Conservation (phyloP, 2,329 filamentous ascomycete species). For the Fusarium sp. region DNA sequence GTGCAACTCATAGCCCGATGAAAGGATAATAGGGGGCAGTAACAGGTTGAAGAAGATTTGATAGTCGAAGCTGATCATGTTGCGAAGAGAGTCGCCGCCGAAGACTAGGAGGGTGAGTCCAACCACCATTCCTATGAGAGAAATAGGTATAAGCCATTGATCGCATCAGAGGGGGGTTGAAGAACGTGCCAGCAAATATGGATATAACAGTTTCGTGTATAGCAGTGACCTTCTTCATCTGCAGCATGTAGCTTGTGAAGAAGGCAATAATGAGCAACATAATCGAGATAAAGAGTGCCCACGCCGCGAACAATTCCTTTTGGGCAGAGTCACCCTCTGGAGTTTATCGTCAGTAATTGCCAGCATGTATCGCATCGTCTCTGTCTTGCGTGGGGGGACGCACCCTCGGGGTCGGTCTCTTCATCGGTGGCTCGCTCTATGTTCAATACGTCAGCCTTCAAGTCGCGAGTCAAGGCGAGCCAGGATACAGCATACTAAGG, state of each 20-base stretch:
- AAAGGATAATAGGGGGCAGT: conserved; percentile 97
- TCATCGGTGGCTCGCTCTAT: conserved; percentile 47
- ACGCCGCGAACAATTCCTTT: conserved; percentile 95
- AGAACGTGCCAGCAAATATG: conserved; percentile 84
- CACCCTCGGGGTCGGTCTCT: conserved; percentile 53
- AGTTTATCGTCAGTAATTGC: conserved; percentile 35
- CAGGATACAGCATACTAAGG: conserved; percentile 45
- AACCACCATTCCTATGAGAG: conserved; percentile 84
- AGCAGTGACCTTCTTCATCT: conserved; percentile 96
- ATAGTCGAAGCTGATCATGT: conserved; percentile 95
- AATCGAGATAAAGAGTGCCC: conserved; percentile 97
- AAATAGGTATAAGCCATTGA: conserved; percentile 33
- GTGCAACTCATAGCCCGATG: conserved; percentile 96
- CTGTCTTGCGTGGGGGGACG: conserved; percentile 15
- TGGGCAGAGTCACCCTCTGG: conserved; percentile 82
- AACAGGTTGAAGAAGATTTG: conserved; percentile 99
- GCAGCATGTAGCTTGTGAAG: conserved; percentile 96
- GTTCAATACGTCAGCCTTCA: conserved; percentile 39
- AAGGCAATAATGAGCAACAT: conserved; percentile 92
- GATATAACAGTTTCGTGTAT: conserved; percentile 98
- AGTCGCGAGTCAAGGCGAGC: conserved; percentile 4
- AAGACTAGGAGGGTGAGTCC: conserved; percentile 87
- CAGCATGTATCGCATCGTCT: background rate
- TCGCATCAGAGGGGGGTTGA: conserved; percentile 21
- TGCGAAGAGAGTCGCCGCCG: conserved; percentile 80